phyloP scores from a whole-genome alignment of 208 protist species.

The Wallacemonas sp. region DNA sequence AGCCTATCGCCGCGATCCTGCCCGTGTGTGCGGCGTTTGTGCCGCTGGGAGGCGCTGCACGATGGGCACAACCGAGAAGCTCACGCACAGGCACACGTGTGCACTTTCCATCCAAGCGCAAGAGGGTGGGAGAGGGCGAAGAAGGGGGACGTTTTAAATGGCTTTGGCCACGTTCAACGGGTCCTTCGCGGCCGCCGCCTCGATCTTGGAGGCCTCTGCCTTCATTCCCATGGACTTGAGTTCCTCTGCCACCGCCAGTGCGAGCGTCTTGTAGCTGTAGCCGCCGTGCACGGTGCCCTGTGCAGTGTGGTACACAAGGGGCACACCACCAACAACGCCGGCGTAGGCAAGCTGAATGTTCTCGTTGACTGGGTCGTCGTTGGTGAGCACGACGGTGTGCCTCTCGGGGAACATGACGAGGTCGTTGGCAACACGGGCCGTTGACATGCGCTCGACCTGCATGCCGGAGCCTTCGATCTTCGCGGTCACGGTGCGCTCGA shows the following conservation, averaged over 20 bases:
- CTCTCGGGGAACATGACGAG: conserved; percentile 76
- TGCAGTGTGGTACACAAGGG: conserved; percentile 60
- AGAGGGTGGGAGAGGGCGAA: neutral
- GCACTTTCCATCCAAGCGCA: too few species aligned
- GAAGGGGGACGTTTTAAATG: conserved; percentile 25
- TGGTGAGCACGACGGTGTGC: conserved; percentile 60
- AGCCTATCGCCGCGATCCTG: too few species aligned
- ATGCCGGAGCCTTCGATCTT: conserved; percentile 62
- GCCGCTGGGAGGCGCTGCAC: too few species aligned
- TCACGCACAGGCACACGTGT: too few species aligned
- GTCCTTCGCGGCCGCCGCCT: conserved; percentile 61
- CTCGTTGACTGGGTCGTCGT: conserved; percentile 67
- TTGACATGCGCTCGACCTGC: conserved; percentile 45
- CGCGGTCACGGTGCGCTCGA: conserved; percentile 44
- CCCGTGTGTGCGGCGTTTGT: too few species aligned
- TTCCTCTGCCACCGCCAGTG: conserved; percentile 57
- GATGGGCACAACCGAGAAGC: too few species aligned
- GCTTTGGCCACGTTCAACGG: conserved; percentile 37
- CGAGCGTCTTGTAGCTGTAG: conserved; percentile 76
- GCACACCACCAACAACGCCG: conserved; percentile 60
- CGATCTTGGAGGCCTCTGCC: conserved; percentile 64
- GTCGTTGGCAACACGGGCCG: conserved; percentile 56
- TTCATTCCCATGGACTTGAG: conserved; percentile 63
- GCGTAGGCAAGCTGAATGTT: conserved; percentile 72
- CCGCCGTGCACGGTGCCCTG: conserved; percentile 51